Conservation (phyloP, 495 filamentous ascomycete species). For the Xanthoparmelia taractica region DNA sequence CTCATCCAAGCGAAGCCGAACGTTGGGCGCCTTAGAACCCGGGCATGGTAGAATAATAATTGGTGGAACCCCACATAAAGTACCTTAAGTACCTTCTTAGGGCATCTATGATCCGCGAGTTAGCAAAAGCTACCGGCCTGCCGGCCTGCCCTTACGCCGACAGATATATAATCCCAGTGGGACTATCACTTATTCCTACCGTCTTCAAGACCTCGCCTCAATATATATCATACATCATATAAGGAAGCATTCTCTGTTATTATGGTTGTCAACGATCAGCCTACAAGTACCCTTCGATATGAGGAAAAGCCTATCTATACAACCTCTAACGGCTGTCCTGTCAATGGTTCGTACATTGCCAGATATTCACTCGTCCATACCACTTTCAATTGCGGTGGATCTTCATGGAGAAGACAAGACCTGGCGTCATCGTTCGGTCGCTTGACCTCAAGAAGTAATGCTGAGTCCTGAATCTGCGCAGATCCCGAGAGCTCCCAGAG, state of each 20-base stretch:
- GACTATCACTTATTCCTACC: neutral
- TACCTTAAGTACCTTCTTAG: no score
- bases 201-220: neutral
- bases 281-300: slow-evolving; percentile 46
- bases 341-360: slow-evolving; percentile 17
- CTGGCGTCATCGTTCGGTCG: neutral
- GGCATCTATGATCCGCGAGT: neutral
- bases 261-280: slow-evolving; percentile 40
- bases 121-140: neutral
- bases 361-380: neutral
- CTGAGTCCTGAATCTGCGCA: slow-evolving; percentile 32
- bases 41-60: neutral
- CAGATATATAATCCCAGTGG: neutral
- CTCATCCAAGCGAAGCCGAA: neutral
- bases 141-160: neutral
- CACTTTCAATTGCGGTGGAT: neutral
- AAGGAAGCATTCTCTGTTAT: slow-evolving; percentile 8
- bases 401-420: neutral
- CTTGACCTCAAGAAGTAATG: neutral
- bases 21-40: neutral
- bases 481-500: slow-evolving; percentile 52
- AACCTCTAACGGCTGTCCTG: slow-evolving; percentile 52
- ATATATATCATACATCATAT: no score
- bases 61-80: neutral
- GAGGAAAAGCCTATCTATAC: slow-evolving; percentile 53